Evolutionary conservation across 495 filamentous ascomycete genomes (phyloP).

Genomic region (Aspergillus campestris): DNA sequence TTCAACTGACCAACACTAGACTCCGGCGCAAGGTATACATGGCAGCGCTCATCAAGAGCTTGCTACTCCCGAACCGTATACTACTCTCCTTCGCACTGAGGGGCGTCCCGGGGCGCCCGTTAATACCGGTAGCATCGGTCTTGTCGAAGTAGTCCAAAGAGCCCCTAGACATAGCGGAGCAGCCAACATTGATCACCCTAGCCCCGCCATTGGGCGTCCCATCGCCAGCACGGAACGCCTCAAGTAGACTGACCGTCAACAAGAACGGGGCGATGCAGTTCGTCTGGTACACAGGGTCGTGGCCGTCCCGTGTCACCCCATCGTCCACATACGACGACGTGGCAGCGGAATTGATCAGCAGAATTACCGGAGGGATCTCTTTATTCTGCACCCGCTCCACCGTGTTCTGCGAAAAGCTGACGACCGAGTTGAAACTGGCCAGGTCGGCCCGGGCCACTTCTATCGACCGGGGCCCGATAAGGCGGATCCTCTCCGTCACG

Average conservation of each 20-base stretch:
- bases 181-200: slow-evolving; percentile 34
- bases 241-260: slow-evolving; percentile 32
- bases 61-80: slow-evolving; percentile 33
- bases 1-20: slow-evolving; percentile 31
- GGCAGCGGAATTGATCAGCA: slow-evolving; percentile 33
- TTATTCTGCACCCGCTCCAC: slow-evolving; percentile 28
- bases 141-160: slow-evolving; percentile 30
- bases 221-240: slow-evolving; percentile 32
- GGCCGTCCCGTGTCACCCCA: slow-evolving; percentile 28
- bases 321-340: slow-evolving; percentile 29
- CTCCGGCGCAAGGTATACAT: slow-evolving; percentile 37
- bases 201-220: slow-evolving; percentile 26
- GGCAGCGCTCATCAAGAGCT: slow-evolving; percentile 29
- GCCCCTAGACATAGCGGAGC: slow-evolving; percentile 27
- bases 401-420: slow-evolving; percentile 23
- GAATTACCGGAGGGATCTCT: slow-evolving; percentile 31
- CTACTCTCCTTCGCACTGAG: slow-evolving; percentile 27
- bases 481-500: slow-evolving; percentile 22
- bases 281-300: slow-evolving; percentile 35
- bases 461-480: slow-evolving; percentile 33
- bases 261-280: slow-evolving; percentile 35
- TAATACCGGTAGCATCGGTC: slow-evolving; percentile 9
- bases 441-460: slow-evolving; percentile 29
- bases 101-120: slow-evolving; percentile 14
- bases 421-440: slow-evolving; percentile 26